Base-by-base conservation (phyloP, 371 early-diverging fungal genomes). In the Lichtheimia ramosa region DNA sequence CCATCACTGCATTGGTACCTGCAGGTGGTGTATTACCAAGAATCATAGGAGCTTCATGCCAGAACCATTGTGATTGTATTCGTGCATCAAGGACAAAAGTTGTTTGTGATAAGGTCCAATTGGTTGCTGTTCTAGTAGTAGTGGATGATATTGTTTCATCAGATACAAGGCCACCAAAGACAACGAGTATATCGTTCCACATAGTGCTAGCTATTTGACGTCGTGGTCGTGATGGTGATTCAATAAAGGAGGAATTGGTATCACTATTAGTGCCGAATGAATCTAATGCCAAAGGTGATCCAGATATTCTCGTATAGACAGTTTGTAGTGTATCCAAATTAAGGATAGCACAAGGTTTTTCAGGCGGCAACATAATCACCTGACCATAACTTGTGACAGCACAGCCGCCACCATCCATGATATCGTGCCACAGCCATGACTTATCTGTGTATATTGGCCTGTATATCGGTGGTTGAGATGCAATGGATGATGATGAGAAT, bases 371-470 rank as follows among this genome's bases (percentile, higher is more conserved):
- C 43, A 63, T 53, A 21, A 63, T 58, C 51, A 58, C 48, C 48
- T 58, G 58, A 58, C 64, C 64, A 39, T 57, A 63, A 52, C 64
- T 63, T 39, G 64, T 63, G 59, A 63, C 53, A 40, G 51, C 53
- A 48, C 64, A 63, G 58, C 58, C 54, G 42, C 50, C 51, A 40
- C 56, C 49, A 20, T 28, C 48, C 24, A 46, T 23, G 25, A 62
- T 55, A 51, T 52, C n/a, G 15, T 34, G 34, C 34, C 34, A 34
- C 10, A 34, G 10, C 34, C 10, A 34, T 34, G 34, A 5, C 6
- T 34, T 34, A 10, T 34, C 34, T 34, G 34, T 8, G 10, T 34
- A 34, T 34, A 34, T 34, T 10, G 34, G 10, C 10, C 34, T 34
- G 10, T 34, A 34, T 34, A 21, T 46, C 16, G 46, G 46, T 18